Evolutionary conservation across 1,139 yeast species (phyloP).

Genomic region (Yamadazyma sp.): DNA sequence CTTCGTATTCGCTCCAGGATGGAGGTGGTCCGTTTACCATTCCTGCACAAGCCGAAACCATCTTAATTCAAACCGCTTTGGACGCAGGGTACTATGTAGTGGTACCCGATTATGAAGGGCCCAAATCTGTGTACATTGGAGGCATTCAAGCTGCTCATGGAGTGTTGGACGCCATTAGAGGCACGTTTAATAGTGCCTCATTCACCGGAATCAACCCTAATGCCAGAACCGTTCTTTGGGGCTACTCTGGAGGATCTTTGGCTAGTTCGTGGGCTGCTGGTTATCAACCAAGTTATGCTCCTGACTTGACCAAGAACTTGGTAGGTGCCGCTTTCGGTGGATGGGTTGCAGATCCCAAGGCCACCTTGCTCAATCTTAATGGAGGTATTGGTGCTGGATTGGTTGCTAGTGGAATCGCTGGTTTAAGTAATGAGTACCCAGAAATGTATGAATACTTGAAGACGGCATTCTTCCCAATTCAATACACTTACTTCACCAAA

Average conservation of each 20-base stretch:
- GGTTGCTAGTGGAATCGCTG: conserved; percentile 28
- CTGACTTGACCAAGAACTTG: conserved; percentile 24
- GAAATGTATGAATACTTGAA: conserved; percentile 13
- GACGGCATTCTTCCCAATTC: conserved; percentile 13
- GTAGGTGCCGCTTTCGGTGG: conserved; percentile 38
- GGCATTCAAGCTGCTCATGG: conserved; percentile 30
- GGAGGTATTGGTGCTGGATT: conserved; percentile 30
- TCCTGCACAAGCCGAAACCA: conserved; percentile 24
- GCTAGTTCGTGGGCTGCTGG: conserved; percentile 37
- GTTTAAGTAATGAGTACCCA: conserved; percentile 30
- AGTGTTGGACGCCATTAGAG: conserved; percentile 29
- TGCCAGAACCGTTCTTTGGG: conserved; percentile 31
- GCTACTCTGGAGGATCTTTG: conserved; percentile 38
- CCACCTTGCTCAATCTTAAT: conserved; percentile 23
- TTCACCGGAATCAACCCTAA: conserved; percentile 23
- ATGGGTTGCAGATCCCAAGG: conserved; percentile 27
- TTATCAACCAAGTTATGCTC: conserved; percentile 31
- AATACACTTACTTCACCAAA: conserved; percentile 12
- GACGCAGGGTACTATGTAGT: conserved; percentile 33
- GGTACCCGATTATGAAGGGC: conserved; percentile 36
- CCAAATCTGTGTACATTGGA: conserved; percentile 26
- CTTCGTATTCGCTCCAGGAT: conserved; percentile 28
- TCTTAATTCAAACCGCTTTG: conserved; percentile 24
- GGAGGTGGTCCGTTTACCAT: conserved; percentile 23
- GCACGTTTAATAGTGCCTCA: conserved; percentile 20